phyloP scores from a whole-genome alignment of 2,329 filamentous ascomycete genomes.

The Fusarium verticillioides region DNA sequence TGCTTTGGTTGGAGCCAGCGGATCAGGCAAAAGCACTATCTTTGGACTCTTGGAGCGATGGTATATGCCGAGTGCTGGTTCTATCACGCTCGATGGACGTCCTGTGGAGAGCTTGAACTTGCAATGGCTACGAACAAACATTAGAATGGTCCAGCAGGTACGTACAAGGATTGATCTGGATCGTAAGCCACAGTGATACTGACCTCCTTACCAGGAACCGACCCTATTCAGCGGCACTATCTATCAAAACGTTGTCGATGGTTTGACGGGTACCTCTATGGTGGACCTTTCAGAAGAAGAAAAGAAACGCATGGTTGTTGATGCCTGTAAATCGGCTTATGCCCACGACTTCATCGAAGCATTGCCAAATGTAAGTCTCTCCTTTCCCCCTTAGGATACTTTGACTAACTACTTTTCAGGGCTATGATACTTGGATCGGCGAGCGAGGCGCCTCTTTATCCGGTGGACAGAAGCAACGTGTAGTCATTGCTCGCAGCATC shows the following conservation, averaged over 20 bases:
- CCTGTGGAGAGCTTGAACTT: conserved; percentile 58
- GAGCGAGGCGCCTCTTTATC: conserved; percentile 73
- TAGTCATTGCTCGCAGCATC: conserved; percentile 74
- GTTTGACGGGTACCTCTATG: conserved; percentile 54
- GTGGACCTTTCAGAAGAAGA: conserved; percentile 54
- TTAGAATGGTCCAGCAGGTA: conserved; percentile 62
- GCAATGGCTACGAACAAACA: conserved; percentile 63
- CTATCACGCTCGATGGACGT: conserved; percentile 57
- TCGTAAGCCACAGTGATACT: not conserved
- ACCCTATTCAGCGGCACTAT: conserved; percentile 65
- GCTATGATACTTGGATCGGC: conserved; percentile 71
- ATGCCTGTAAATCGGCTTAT: conserved; percentile 62
- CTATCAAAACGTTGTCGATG: conserved; percentile 63
- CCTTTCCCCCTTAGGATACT: rapidly evolving
- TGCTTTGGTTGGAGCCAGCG: conserved; percentile 67
- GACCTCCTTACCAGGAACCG: conserved; percentile 55
- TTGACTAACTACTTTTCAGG: conserved; percentile 42
- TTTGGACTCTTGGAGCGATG: conserved; percentile 69
- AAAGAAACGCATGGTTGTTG: conserved; percentile 56
- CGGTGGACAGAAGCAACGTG: conserved; percentile 74
- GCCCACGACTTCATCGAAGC: conserved; percentile 64
- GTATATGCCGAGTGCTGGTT: conserved; percentile 62
- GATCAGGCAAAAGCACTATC: conserved; percentile 68
- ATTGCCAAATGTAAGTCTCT: conserved; percentile 51
- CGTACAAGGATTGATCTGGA: not conserved